Base-by-base conservation (phyloP, 164 flowering plant genomes). In the Piper longum region DNA sequence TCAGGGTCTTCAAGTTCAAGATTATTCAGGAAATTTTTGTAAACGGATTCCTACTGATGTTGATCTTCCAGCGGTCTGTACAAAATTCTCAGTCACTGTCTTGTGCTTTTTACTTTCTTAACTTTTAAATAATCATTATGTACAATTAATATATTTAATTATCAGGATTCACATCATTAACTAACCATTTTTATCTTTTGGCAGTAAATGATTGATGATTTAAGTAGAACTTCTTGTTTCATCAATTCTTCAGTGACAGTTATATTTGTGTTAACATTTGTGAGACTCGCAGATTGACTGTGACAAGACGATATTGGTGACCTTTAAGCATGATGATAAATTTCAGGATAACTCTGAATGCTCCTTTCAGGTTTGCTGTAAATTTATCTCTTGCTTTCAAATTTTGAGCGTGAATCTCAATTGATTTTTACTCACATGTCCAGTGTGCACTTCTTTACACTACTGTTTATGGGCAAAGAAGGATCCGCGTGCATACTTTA, bases 401-500 rank as follows among this genome's bases (percentile, higher is more conserved):
- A 41, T 26, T 59, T 26, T 26, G 36, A 26, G 36, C 36, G 36
- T 26, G 36, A 26, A 26, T 48, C 11, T 48, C 52, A 48, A 5
- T 48, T 48, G 52, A 48, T 48, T 14, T 9, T 5, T 14, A 48
- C 52, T 48, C 52, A 12, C 14, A 58, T 64, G 13, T 72, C 43
- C 78, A 95, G 99, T 91, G 96, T 75, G 99, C 99, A 18, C 95
- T 95, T 79, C 90, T 95, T 44, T 95, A 95, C 76, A 95, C 99
- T 63, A 95, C 97, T 54, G 74, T 88, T 16, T 83, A 83, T 76
- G 99, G 99, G 56, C 89, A 95, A 85, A 81, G 99, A 86, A 87
- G 97, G 77, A 95, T 95, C 62, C 85, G 99, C 16, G 87, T 95
- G 66, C 77, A 79, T 54, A 91, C 86, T 44, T 77, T 95, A 55